Evolutionary conservation across 2,329 filamentous ascomycete species (phyloP).

Genomic region (Xylariales sp.): DNA sequence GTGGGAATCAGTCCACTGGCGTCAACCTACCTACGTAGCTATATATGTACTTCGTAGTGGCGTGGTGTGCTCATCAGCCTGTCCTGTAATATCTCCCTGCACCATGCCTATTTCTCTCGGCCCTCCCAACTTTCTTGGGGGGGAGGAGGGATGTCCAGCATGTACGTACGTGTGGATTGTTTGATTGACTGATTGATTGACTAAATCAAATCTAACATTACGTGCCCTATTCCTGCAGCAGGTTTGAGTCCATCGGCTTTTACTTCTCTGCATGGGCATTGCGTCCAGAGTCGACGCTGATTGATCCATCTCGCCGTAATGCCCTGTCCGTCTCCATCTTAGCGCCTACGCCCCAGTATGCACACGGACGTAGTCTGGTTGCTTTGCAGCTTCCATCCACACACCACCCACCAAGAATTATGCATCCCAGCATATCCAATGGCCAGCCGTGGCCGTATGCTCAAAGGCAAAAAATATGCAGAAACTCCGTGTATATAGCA

Average conservation of each 20-base stretch:
- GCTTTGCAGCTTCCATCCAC: not conserved
- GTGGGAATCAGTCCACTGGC: slow-evolving; percentile 4
- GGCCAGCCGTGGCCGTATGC: too few species aligned
- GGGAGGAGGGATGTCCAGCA: too few species aligned
- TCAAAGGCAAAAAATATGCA: too few species aligned
- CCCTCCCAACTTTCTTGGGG: too few species aligned
- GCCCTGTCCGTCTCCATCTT: slow-evolving; percentile 4
- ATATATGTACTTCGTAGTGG: not conserved
- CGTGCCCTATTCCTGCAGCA: not conserved
- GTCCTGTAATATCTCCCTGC: too few species aligned
- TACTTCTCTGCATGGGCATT: slow-evolving; percentile 5
- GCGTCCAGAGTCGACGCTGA: slow-evolving; percentile 2
- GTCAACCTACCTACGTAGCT: not conserved
- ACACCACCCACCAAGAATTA: slow-evolving; percentile 3
- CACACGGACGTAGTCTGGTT: slow-evolving; percentile 5
- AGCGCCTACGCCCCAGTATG: slow-evolving; percentile 4
- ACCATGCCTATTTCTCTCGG: too few species aligned
- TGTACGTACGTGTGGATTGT: too few species aligned
- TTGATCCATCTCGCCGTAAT: slow-evolving; percentile 3
- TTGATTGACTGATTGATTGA: too few species aligned
- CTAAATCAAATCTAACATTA: too few species aligned
- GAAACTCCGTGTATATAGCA: slow-evolving; percentile 5
- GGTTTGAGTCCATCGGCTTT: slow-evolving; percentile 4
- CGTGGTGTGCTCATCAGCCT: not conserved
- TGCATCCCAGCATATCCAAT: too few species aligned